A percentile compares a stretch with the other conserved stretches of the same genome.
These are phyloP conservation scores for Cadophora malorum DNA, from an alignment of 2,329 filamentous ascomycete genomes.

Conservation along the genomic window DNA sequence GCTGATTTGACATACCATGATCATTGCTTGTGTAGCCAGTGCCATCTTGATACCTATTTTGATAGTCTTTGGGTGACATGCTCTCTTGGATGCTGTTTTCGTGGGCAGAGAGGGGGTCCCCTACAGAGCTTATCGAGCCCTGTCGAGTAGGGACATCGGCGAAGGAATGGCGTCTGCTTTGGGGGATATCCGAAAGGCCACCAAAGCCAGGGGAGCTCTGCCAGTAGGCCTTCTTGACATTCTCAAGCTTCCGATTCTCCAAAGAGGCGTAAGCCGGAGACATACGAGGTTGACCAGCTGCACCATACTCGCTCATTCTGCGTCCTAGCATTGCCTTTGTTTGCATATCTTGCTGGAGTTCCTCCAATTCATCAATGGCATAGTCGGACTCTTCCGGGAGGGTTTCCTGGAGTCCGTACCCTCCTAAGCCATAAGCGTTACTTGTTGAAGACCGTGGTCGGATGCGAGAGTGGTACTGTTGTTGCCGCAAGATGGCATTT, in stretches of 20 bases:
- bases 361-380: slow-evolving; percentile 75
- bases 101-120: slow-evolving; percentile 54
- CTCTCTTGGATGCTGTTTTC: slow-evolving; percentile 41
- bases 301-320: slow-evolving; percentile 48
- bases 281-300: slow-evolving; percentile 42
- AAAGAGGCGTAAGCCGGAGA: slow-evolving; percentile 48
- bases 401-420: slow-evolving; percentile 63
- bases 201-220: slow-evolving; percentile 74
- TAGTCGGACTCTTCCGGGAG: slow-evolving; percentile 72
- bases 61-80: slow-evolving; percentile 41
- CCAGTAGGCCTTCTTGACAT: slow-evolving; percentile 73
- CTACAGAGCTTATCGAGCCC: slow-evolving; percentile 66
- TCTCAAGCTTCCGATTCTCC: slow-evolving; percentile 68
- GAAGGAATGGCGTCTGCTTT: slow-evolving; percentile 82
- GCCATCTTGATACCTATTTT: slow-evolving; percentile 42
- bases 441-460: slow-evolving; percentile 65
- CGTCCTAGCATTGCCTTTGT: slow-evolving; percentile 42
- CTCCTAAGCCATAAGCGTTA: slow-evolving; percentile 58
- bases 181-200: slow-evolving; percentile 65
- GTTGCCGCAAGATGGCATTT: slow-evolving; percentile 66
- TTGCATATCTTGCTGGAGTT: slow-evolving; percentile 47
- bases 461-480: slow-evolving; percentile 62
- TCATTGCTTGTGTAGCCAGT: slow-evolving; percentile 43
- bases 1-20: slow-evolving; percentile 42
- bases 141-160: slow-evolving; percentile 71